Evolutionary conservation across 108 stramenopile genomes (phyloP).

Genomic region (Pseudonitzschia multiseries): DNA sequence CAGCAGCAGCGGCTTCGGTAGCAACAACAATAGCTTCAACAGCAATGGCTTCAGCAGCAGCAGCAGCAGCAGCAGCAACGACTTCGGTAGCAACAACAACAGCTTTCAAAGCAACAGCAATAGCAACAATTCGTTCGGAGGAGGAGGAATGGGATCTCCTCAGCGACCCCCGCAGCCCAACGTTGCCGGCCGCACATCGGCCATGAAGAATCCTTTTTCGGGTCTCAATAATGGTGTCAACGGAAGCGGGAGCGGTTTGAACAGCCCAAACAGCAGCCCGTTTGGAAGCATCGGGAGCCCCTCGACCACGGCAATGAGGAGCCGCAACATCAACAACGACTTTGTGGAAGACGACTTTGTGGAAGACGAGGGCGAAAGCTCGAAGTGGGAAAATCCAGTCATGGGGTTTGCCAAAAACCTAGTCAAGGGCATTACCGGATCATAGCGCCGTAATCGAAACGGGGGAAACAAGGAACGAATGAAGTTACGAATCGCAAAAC

Average conservation of each 20-base stretch:
- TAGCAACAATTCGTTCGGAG: slow-evolving; percentile 4
- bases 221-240: background rate
- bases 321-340: background rate
- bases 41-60: too few species aligned
- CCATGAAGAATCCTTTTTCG: slow-evolving; percentile 1
- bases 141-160: background rate
- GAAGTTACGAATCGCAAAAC: too few species aligned
- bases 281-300: background rate
- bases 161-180: background rate
- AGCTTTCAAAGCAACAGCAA: too few species aligned
- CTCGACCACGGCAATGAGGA: background rate
- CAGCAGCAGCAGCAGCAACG: background rate
- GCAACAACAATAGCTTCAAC: background rate
- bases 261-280: background rate
- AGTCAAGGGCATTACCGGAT: background rate
- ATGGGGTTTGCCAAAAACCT: background rate
- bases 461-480: background rate
- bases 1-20: background rate
- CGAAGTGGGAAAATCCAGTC: background rate
- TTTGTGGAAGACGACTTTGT: background rate
- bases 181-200: background rate
- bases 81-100: background rate
- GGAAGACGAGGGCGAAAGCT: background rate
- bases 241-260: background rate
- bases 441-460: background rate